Base-by-base conservation (phyloP, 2,329 filamentous ascomycete genomes). In the Colletotrichum somersetense region DNA sequence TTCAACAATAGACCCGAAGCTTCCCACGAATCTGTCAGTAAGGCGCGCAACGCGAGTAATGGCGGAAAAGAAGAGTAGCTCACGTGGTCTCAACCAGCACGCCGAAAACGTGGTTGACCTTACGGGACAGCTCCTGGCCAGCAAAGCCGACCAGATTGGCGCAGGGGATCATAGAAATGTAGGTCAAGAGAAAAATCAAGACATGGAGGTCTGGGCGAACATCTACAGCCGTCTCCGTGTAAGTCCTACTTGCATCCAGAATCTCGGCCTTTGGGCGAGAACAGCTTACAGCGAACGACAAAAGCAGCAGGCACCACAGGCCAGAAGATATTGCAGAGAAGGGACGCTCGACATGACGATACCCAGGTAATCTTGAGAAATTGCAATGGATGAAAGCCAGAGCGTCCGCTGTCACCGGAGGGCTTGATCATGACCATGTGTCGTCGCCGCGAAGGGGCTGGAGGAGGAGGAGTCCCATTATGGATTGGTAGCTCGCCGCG, bases 141-240 rank as follows among this genome's bases (percentile, higher is more conserved):
- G 91, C 90, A 76, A 95, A 95, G 0, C 92, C 92, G 64, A 95
- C 87, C 68, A 94, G 80, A 77, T 95, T 95, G 67, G 92, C 93
- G 58, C 91, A 90, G 0, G 92, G 93, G 1, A 95, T 85, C 91
- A 95, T 95, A 75, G 91, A 91, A 71, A 95, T 88, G 78, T 94
- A 95, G 59, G 91, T 91, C 70, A 93, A 85, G 63, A 88, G 85
- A 81, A 95, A 95, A 63, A 91, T 89, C 80, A 88, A 86, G 1
- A 93, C 82, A 75, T 92, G 85, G 68, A 86, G 81, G 33, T 91
- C 84, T 0, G 70, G 70, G 0, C 42, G 55, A 26, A 40, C 3
- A 40, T 70, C 68, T 71, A 2, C 1, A 12, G 0, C 23, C 23
- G 0, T 20, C 8, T 20, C 10, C 3, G 2, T 44, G n/a, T 71